A percentile compares a stretch with the other conserved stretches of the same genome.
Evolutionary conservation across 129 eudicot genomes (phyloP).

Genomic region (Artemisia argyi): DNA sequence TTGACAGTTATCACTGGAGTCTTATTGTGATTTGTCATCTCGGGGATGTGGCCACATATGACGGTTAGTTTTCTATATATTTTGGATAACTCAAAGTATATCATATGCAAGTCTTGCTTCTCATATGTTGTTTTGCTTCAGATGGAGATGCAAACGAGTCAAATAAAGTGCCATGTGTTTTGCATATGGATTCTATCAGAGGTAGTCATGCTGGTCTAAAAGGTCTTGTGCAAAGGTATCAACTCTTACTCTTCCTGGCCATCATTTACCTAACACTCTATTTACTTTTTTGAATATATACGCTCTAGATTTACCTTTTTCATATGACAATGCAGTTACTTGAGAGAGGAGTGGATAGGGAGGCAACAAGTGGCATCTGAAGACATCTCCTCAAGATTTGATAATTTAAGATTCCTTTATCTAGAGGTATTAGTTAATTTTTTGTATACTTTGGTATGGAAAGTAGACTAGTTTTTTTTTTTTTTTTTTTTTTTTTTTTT

Average conservation of each 20-base stretch:
- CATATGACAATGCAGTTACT: constrained; percentile 12
- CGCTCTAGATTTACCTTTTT: not conserved
- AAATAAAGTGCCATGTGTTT: constrained; percentile 70
- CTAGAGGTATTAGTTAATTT: constrained; percentile 63
- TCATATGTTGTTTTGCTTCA: constrained; percentile 25
- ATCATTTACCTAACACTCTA: no score
- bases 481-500: no score
- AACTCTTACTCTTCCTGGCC: no score
- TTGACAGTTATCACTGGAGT: constrained; percentile 92
- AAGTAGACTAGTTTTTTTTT: not conserved
- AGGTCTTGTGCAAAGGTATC: constrained; percentile 79
- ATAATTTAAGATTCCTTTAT: constrained; percentile 68
- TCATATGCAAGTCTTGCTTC: not conserved
- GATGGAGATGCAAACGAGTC: constrained; percentile 50
- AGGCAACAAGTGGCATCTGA: constrained; percentile 6
- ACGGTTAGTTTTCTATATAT: constrained; percentile 43
- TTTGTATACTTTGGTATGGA: not conserved
- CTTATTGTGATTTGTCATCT: constrained; percentile 84
- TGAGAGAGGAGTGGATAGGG: constrained; percentile 11
- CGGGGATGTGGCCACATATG: constrained; percentile 57
- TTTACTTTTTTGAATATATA: no score
- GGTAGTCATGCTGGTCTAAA: constrained; percentile 84
- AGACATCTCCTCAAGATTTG: constrained; percentile 33
- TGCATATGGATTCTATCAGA: constrained; percentile 95
- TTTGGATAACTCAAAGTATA: not conserved